A percentile compares a stretch with the other conserved stretches of the same genome.
Evolutionary conservation across 208 protist genomes (phyloP).

Genomic region (Vickermania ingenoplastis): DNA sequence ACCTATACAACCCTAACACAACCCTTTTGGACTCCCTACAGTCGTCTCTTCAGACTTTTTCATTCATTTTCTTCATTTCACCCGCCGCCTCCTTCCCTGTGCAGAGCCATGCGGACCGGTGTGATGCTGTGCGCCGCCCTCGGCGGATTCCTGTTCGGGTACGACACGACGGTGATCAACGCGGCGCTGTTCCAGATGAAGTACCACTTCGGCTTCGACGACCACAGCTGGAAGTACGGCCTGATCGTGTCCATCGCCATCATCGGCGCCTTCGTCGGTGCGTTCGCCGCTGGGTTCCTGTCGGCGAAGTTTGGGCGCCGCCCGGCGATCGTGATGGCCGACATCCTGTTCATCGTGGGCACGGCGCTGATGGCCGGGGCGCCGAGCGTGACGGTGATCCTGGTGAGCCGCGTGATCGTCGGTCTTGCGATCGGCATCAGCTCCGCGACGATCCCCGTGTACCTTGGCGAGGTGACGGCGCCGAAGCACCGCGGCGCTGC

Average conservation of each 20-base stretch:
- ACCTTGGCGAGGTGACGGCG: slow-evolving; percentile 83
- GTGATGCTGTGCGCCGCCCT: slow-evolving; percentile 80
- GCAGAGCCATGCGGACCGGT: slow-evolving; percentile 33
- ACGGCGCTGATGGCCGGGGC: slow-evolving; percentile 69
- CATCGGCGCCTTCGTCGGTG: slow-evolving; percentile 70
- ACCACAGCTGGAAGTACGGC: slow-evolving; percentile 63
- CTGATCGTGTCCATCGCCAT: slow-evolving; percentile 85
- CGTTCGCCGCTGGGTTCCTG: slow-evolving; percentile 59
- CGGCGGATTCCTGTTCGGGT: slow-evolving; percentile 89
- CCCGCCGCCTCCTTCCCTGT: too few species aligned
- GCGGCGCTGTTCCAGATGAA: slow-evolving; percentile 89
- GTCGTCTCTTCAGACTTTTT: too few species aligned
- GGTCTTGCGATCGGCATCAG: slow-evolving; percentile 81
- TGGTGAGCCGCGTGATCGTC: slow-evolving; percentile 70
- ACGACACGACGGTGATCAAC: slow-evolving; percentile 88
- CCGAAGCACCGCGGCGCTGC: too few species aligned
- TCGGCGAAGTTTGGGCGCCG: slow-evolving; percentile 58
- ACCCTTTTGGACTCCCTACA: too few species aligned
- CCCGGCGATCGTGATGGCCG: too few species aligned
- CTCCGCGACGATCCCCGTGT: slow-evolving; percentile 86
- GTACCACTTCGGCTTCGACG: slow-evolving; percentile 72
- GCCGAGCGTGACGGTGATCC: slow-evolving; percentile 43
- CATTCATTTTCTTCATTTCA: too few species aligned
- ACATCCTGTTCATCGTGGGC: slow-evolving; percentile 76
- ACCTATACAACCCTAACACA: too few species aligned